phyloP scores from a whole-genome alignment of 2,329 filamentous ascomycete genomes.

The Amylocarpus encephaloides region DNA sequence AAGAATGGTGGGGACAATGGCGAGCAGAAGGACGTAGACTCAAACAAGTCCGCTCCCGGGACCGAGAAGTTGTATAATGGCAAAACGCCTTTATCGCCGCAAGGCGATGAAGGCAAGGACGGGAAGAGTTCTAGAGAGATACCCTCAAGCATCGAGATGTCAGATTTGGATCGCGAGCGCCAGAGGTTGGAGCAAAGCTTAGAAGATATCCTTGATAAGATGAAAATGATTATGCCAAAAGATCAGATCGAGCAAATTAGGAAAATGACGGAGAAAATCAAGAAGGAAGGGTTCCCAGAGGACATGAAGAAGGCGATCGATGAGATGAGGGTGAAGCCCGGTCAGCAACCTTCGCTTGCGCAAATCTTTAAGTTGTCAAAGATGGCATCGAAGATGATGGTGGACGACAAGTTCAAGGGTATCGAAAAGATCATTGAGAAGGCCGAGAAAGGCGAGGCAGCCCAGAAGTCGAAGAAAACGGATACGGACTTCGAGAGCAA shows the following conservation, averaged over 20 bases:
- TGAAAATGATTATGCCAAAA: conserved; percentile 54
- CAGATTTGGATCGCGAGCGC: conserved; percentile 46
- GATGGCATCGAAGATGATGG: conserved; percentile 31
- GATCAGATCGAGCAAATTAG: conserved; percentile 55
- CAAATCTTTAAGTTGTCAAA: conserved; percentile 29
- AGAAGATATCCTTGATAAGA: conserved; percentile 46
- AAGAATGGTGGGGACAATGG: conserved; percentile 5
- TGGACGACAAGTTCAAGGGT: conserved; percentile 27
- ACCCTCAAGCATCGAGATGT: conserved; percentile 24
- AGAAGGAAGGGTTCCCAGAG: conserved; percentile 61
- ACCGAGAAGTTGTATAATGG: conserved; percentile 41
- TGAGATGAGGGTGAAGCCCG: conserved; percentile 23
- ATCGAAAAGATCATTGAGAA: conserved; percentile 23
- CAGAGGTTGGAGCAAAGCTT: conserved; percentile 42
- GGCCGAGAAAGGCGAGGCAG: conserved; percentile 8
- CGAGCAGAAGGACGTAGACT: conserved; percentile 13
- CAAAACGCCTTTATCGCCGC: conserved; percentile 34
- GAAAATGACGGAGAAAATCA: conserved; percentile 54
- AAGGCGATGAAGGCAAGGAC: conserved; percentile 7
- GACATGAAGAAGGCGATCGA: conserved; percentile 41
- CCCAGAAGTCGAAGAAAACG: background rate
- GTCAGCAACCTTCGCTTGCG: conserved; percentile 17
- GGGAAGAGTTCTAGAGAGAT: conserved; percentile 30
- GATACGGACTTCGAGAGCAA: conserved; percentile 25
- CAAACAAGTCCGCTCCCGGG: conserved; percentile 32